Conservation (phyloP, 129 eudicot genomes). For the sunflower (Helianthus annuus) region DNA sequence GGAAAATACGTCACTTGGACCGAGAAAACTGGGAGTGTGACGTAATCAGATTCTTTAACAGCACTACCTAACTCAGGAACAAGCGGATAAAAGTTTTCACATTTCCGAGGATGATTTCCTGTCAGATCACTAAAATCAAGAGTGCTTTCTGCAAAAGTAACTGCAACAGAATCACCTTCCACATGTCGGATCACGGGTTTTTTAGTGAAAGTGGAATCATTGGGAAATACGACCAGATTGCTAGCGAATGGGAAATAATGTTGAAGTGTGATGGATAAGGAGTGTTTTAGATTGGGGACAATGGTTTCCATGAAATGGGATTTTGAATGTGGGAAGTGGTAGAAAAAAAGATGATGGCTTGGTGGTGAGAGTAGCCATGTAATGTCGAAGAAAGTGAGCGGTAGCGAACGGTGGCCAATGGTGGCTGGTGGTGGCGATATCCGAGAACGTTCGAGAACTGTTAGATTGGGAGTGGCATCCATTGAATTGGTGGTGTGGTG, state of each 20-base stretch:
- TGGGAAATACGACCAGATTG: neutral
- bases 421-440: constrained; percentile 44
- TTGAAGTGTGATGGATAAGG: constrained; percentile 41
- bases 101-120: constrained; percentile 38
- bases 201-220: constrained; percentile 3
- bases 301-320: constrained; percentile 32
- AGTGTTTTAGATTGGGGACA: constrained; percentile 45
- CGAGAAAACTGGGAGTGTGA: constrained; percentile 39
- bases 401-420: constrained; percentile 33
- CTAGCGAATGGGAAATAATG: neutral
- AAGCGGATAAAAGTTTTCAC: constrained; percentile 39
- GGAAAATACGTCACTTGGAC: constrained; percentile 48
- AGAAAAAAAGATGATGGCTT: constrained; percentile 46
- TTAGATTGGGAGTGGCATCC: constrained; percentile 16
- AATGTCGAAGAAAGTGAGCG: constrained; percentile 48
- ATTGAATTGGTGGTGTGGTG: constrained; percentile 4
- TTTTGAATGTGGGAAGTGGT: constrained; percentile 39
- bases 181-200: constrained; percentile 38
- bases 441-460: constrained; percentile 33
- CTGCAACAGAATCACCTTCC: constrained; percentile 40
- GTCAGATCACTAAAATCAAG: constrained; percentile 39
- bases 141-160: constrained; percentile 40
- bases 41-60: constrained; percentile 18
- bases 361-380: constrained; percentile 48
- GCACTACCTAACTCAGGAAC: constrained; percentile 35